A percentile compares a stretch with the other conserved stretches of the same genome.
These are phyloP conservation scores for Cucurbita moschata DNA, from an alignment of 306 rosid species.

Conservation along the genomic window DNA sequence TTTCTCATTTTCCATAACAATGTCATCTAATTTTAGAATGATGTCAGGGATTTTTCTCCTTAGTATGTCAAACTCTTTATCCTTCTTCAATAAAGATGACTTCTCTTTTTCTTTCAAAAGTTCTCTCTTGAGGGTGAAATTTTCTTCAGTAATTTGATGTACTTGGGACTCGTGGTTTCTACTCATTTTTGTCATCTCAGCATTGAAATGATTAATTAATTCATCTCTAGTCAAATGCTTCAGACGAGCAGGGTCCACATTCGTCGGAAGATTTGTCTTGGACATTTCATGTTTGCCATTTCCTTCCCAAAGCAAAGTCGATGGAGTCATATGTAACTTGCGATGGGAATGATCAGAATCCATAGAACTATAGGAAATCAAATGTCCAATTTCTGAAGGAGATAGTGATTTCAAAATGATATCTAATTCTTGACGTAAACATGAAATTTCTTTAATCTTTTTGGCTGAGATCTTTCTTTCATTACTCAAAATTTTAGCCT, in stretches of 20 bases:
- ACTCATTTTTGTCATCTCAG: conserved; percentile 55
- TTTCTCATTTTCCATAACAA: conserved; percentile 45
- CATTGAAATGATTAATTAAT: conserved; percentile 24
- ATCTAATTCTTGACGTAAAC: conserved; percentile 54
- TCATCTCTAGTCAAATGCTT: conserved; percentile 36
- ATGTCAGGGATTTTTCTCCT: conserved; percentile 52
- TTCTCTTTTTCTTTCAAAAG: conserved; percentile 34
- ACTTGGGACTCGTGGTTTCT: conserved; percentile 71
- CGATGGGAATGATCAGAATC: conserved; percentile 39
- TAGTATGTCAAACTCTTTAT: conserved; percentile 55
- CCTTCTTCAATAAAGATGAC: conserved; percentile 42
- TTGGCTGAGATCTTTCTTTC: conserved; percentile 24
- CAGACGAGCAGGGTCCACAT: conserved; percentile 29
- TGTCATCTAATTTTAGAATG: conserved; percentile 46
- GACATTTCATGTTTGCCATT: conserved; percentile 51
- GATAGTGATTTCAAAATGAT: conserved; percentile 33
- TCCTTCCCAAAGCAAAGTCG: conserved; percentile 30
- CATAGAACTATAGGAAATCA: conserved; percentile 53
- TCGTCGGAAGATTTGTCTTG: conserved; percentile 23
- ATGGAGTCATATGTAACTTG: conserved; percentile 20
- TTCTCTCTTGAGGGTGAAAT: conserved; percentile 40
- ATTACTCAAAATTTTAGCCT: conserved; percentile 14
- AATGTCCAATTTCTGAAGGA: conserved; percentile 42
- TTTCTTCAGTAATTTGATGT: conserved; percentile 50
- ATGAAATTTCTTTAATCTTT: conserved; percentile 44